Conservation (phyloP, 176 grass and related monocot species). For the Typha latifolia region DNA sequence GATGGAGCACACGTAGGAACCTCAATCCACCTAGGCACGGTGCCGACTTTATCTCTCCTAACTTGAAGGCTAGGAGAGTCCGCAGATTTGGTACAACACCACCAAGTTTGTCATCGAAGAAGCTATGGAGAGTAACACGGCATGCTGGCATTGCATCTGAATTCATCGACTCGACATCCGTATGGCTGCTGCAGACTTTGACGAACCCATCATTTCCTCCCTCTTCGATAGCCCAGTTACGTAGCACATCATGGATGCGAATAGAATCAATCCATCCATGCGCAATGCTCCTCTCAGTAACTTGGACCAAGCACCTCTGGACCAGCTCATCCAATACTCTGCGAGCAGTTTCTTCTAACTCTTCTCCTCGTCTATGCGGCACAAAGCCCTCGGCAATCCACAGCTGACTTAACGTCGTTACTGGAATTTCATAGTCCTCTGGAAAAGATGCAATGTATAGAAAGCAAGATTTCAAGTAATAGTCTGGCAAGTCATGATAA, state of each 20-base stretch:
- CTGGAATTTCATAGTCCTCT: conserved; percentile 3
- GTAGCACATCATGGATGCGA: conserved; percentile 21
- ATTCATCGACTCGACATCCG: not conserved
- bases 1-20: conserved; percentile 12
- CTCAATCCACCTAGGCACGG: not conserved
- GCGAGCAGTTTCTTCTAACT: not conserved
- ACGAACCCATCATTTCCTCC: conserved; percentile 10
- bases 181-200: not conserved
- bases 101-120: not conserved
- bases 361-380: not conserved
- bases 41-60: not conserved
- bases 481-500: conserved; percentile 7
- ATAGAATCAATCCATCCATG: not conserved
- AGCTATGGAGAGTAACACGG: not conserved
- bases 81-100: not conserved
- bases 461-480: conserved; percentile 15
- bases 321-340: conserved; percentile 7
- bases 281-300: not conserved
- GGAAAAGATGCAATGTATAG: conserved; percentile 20
- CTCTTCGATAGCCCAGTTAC: conserved; percentile 5
- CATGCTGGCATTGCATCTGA: not conserved
- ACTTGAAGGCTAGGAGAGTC: conserved; percentile 1
- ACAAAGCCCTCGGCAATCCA: conserved; percentile 21
- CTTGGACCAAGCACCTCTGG: conserved; percentile 18
- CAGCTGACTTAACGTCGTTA: not conserved